Evolutionary conservation across 176 grass and related monocot species (phyloP).

Genomic region (barley (Hordeum vulgare)): MorexV3_pseudomolecules_assembly NC_058519.1:96095273-96095772

Average conservation of each 20-base stretch:
- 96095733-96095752: conserved; percentile 42
- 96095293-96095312: not conserved
- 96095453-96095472: conserved; percentile 46
- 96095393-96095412: conserved; percentile 50
- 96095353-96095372: conserved; percentile 38
- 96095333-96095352: not conserved
- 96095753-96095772: conserved; percentile 60
- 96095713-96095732: not conserved
- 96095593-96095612: conserved; percentile 39
- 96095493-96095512: conserved; percentile 82
- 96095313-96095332: not conserved
- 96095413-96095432: conserved; percentile 28
- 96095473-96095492: conserved; percentile 65
- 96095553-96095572: conserved; percentile 19
- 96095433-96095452: conserved; percentile 63
- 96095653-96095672: conserved; percentile 67
- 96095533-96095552: not conserved
- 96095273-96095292: not conserved
- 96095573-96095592: not conserved
- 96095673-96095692: conserved; percentile 1
- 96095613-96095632: conserved; percentile 68
- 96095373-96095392: conserved; percentile 67
- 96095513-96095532: conserved; percentile 48
- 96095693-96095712: conserved; percentile 13
- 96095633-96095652: conserved; percentile 50